phyloP scores from a whole-genome alignment of 257 asterid species.

The Salvia hispanica region DNA sequence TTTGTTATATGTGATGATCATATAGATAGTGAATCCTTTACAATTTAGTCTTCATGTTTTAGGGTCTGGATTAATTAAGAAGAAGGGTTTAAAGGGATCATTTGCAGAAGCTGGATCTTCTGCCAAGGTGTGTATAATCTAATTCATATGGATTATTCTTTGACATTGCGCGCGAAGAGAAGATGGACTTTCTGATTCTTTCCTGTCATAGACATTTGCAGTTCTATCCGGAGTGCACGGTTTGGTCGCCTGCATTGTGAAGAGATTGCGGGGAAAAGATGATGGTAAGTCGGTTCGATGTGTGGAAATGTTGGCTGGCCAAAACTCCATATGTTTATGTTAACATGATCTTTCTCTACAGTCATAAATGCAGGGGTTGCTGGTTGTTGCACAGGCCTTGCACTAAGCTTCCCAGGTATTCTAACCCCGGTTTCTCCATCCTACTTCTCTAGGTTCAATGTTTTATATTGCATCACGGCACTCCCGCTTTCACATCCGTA shows the following conservation, averaged over 20 bases:
- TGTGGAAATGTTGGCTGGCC: not conserved
- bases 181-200: not conserved
- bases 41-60: constrained; percentile 21
- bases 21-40: constrained; percentile 20
- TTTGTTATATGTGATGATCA: not conserved
- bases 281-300: constrained; percentile 56
- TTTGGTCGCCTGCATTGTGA: constrained; percentile 78
- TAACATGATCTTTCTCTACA: constrained; percentile 35
- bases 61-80: constrained; percentile 79
- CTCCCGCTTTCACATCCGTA: not conserved
- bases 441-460: not conserved
- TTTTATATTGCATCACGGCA: not conserved
- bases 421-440: not conserved
- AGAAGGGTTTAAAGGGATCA: constrained; percentile 79
- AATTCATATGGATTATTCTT: not conserved
- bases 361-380: constrained; percentile 96
- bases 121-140: constrained; percentile 61
- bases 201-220: constrained; percentile 67
- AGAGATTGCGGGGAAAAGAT: constrained; percentile 85
- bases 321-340: constrained; percentile 1
- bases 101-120: constrained; percentile 78
- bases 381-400: constrained; percentile 97
- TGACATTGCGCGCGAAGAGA: not conserved
- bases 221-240: constrained; percentile 91
- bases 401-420: constrained; percentile 85